Conservation (phyloP, 306 rosid species). For the Begonia masoniana region DNA sequence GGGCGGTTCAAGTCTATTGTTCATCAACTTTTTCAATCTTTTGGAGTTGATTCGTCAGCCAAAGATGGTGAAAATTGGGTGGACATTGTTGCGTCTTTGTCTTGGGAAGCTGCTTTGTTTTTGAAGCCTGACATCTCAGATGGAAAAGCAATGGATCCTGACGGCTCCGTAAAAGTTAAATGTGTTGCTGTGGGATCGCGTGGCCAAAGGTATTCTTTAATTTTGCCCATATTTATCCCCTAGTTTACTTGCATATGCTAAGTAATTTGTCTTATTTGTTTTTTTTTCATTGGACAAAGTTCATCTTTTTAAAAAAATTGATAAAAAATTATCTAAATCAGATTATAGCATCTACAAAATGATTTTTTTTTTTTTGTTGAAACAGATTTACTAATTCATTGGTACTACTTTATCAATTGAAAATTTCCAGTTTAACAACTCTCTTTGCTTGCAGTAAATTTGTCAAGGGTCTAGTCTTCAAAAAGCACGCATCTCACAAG, state of each 20-base stretch:
- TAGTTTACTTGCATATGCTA: too few species aligned
- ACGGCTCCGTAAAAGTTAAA: constrained; percentile 75
- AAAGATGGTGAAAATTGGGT: constrained; percentile 68
- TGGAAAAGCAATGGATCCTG: constrained; percentile 60
- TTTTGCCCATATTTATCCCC: too few species aligned
- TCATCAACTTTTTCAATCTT: constrained; percentile 54
- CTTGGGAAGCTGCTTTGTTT: constrained; percentile 91
- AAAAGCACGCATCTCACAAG: constrained; percentile 93
- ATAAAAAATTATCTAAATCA: too few species aligned
- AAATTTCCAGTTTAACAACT: too few species aligned
- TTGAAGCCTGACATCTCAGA: constrained; percentile 59
- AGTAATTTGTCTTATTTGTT: too few species aligned
- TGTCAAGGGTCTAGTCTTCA: constrained; percentile 81
- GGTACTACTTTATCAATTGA: too few species aligned
- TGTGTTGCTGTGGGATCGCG: constrained; percentile 79
- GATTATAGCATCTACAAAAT: too few species aligned
- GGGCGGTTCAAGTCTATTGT: constrained; percentile 74
- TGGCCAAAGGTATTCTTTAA: constrained; percentile 55
- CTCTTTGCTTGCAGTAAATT: constrained; percentile 42
- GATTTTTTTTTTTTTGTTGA: too few species aligned
- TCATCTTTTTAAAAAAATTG: too few species aligned
- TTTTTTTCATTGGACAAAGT: too few species aligned
- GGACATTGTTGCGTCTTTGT: constrained; percentile 67
- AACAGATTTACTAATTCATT: too few species aligned
- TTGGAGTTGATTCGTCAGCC: constrained; percentile 44